A percentile compares a stretch with the other conserved stretches of the same genome.
phyloP scores from a whole-genome alignment of 2,329 filamentous ascomycete genomes.

The Fusarium sp. region DNA sequence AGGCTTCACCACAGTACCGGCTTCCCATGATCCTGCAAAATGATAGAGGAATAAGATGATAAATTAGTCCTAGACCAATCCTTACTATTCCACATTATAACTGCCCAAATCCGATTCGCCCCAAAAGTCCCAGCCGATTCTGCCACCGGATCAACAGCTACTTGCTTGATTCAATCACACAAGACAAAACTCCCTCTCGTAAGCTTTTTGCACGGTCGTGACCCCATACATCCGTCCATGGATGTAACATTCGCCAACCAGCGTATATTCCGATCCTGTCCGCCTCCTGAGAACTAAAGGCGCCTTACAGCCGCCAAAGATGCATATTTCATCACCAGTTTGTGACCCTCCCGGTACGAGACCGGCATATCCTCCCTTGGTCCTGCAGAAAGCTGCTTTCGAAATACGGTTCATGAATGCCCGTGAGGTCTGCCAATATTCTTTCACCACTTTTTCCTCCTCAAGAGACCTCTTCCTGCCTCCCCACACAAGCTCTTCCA shows the following conservation, averaged over 20 bases:
- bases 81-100: too few relatives aligned
- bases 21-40: too few relatives aligned
- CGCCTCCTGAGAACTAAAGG: not conserved
- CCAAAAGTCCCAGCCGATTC: too few relatives aligned
- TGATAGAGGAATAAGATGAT: too few relatives aligned
- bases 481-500: not conserved
- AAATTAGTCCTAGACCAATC: too few relatives aligned
- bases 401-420: not conserved
- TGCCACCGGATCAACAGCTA: too few relatives aligned
- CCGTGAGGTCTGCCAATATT: not conserved
- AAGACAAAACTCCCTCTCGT: not conserved
- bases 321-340: not conserved
- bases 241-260: not conserved
- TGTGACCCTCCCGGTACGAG: not conserved
- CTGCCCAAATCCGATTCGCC: too few relatives aligned
- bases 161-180: too few relatives aligned
- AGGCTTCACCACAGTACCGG: too few relatives aligned
- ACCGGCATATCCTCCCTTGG: not conserved
- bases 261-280: not conserved
- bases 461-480: not conserved
- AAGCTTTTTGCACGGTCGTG: fast-evolving
- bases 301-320: not conserved
- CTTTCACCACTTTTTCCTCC: not conserved
- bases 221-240: not conserved
- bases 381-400: not conserved